Conservation (phyloP, 306 rosid species). For the Gleditsia sinensis region DNA sequence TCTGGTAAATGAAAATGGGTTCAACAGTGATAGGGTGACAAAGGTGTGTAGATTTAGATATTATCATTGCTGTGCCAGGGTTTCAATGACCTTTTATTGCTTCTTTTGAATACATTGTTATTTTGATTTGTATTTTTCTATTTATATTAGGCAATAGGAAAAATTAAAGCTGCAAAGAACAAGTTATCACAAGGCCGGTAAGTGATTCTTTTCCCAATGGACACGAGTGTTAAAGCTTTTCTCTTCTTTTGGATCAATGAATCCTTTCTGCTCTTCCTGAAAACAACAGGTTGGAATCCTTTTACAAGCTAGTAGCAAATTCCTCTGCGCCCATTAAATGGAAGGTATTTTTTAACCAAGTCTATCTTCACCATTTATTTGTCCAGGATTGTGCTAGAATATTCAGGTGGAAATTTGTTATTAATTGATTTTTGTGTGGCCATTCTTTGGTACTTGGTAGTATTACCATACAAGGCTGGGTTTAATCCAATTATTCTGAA, state of each 20-base stretch:
- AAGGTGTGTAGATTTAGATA: constrained; percentile 57
- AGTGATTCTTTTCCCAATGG: constrained; percentile 33
- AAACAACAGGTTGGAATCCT: constrained; percentile 52
- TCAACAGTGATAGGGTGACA: constrained; percentile 85
- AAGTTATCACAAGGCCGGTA: constrained; percentile 92
- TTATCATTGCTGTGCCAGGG: constrained; percentile 3
- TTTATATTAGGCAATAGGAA: constrained; percentile 75
- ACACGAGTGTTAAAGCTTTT: background rate
- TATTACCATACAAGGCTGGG: background rate
- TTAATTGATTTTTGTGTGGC: background rate
- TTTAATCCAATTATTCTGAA: constrained; percentile 19
- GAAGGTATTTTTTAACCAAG: constrained; percentile 45
- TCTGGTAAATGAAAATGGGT: constrained; percentile 92
- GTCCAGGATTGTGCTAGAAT: background rate
- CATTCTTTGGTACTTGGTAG: background rate
- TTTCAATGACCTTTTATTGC: constrained; percentile 21
- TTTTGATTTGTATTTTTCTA: constrained; percentile 29
- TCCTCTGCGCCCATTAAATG: constrained; percentile 50
- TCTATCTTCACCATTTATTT: background rate
- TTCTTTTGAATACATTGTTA: constrained; percentile 18
- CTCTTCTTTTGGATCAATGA: background rate
- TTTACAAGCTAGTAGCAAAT: constrained; percentile 55
- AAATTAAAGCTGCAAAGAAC: constrained; percentile 89
- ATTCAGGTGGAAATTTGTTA: background rate
- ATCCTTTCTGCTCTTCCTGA: background rate